Conservation (phyloP, 2,329 filamentous ascomycete species). For the Penicillium oxalicum region DNA sequence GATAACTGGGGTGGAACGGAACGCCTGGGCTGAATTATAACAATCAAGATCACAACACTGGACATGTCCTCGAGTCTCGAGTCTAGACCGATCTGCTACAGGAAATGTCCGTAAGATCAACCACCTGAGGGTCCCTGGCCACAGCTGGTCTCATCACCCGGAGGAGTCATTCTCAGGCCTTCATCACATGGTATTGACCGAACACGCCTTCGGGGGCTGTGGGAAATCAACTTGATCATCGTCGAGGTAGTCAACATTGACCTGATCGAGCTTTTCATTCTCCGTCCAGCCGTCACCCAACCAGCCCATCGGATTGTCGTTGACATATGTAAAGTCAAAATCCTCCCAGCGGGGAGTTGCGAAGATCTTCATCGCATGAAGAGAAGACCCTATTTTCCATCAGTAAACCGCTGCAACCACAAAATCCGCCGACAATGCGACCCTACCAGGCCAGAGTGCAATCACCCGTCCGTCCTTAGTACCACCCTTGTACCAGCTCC, state of each 20-base stretch:
- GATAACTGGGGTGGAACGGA: too few species aligned
- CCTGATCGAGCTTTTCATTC: conserved; percentile 26
- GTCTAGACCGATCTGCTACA: too few species aligned
- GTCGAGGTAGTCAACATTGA: conserved; percentile 33
- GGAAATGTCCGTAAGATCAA: too few species aligned
- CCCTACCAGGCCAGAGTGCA: conserved; percentile 33
- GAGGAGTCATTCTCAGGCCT: neutral
- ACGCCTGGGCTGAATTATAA: too few species aligned
- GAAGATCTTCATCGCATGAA: conserved; percentile 34
- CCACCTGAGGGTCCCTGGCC: too few species aligned
- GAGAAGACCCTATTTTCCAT: conserved; percentile 25
- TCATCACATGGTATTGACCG: neutral
- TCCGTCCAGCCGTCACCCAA: conserved; percentile 33
- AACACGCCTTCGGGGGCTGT: neutral
- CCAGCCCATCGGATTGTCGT: conserved; percentile 28
- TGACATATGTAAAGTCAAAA: conserved; percentile 34
- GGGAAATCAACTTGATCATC: conserved; percentile 35
- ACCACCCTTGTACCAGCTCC: conserved; percentile 37
- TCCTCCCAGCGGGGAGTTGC: conserved; percentile 36
- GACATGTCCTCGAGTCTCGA: too few species aligned
- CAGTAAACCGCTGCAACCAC: neutral
- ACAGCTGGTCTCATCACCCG: too few species aligned
- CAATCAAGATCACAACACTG: too few species aligned
- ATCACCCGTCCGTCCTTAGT: conserved; percentile 26
- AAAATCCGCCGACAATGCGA: neutral